A percentile compares a stretch with the other conserved stretches of the same genome.
These are phyloP conservation scores for Trichophyton schoenleinii DNA, from an alignment of 2,329 filamentous ascomycete species.

Conservation along the genomic window DNA sequence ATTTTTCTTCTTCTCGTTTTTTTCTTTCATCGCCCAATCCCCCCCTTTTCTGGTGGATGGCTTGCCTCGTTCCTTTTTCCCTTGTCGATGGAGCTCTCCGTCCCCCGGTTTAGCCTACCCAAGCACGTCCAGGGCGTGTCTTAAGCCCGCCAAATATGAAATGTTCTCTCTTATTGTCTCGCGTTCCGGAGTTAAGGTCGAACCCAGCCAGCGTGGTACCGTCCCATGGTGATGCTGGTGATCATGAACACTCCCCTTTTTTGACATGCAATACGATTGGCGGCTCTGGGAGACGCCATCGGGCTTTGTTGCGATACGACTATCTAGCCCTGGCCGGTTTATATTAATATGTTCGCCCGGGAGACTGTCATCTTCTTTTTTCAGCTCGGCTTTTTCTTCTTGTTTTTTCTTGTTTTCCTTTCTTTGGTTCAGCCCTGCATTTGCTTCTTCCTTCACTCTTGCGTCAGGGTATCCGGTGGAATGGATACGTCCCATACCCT, in stretches of 20 bases:
- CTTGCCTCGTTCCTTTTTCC: slow-evolving; percentile 2
- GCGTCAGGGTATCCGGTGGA: not conserved
- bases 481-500: not conserved
- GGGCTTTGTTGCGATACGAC: not conserved
- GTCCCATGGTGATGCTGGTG: not conserved
- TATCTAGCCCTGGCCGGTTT: not conserved
- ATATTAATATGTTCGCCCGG: not conserved
- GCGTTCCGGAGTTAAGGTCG: not conserved
- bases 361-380: not conserved
- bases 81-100: not conserved
- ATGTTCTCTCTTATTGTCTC: slow-evolving; percentile 3
- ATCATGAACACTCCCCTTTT: not conserved
- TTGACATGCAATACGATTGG: not conserved
- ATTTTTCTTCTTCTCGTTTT: not conserved
- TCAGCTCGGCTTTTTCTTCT: not conserved
- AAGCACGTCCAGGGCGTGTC: not conserved
- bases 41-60: not conserved
- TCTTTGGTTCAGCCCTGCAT: not conserved
- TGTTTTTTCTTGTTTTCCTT: not conserved
- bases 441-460: not conserved
- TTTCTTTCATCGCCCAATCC: not conserved
- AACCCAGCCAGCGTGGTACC: not conserved
- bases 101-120: slow-evolving; percentile 4
- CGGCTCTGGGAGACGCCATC: not conserved
- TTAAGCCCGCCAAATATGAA: not conserved